Evolutionary conservation across 805 yeast species (phyloP), one percentile per base, ranked within the genome.

Genomic region (Hanseniaspora lachancei): DNA sequence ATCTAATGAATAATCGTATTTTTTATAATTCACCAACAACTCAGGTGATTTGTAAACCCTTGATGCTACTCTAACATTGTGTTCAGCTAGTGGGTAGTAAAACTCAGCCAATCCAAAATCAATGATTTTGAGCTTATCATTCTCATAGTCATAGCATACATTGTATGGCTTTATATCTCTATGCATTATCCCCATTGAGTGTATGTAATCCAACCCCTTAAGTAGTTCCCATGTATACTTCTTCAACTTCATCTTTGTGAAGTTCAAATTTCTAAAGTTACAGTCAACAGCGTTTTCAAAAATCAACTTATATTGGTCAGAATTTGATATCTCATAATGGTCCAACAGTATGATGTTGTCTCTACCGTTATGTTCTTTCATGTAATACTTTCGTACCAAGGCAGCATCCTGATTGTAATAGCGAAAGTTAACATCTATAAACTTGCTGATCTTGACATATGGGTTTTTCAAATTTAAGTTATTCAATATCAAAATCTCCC

Each of bases 71-170:
- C 97, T 77, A 21, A 89, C 96, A 64, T 89, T 89, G 64, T 86
- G 89, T 63, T 87, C 95, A 66, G 80, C 84, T 15, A 88, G 88
- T 24, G 87, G 81, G 66, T 89, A 96, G 65, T 89, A 89, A 66
- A 87, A 89, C 68, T 89, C 97, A 9, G 97, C 96, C 53, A 89
- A 72, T 8, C 97, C 97, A 96, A 96, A 89, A 69, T 89, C 97
- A 55, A 89, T 89, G 60, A 89, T 76, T 60, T 95, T 77, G 62
- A 89, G 71, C 64, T 78, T 80, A 68, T 72, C 80, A 59, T 75
- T 77, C 58, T 76, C 72, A 55, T 86, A 96, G 68, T 89, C 96
- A 62, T 89, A 89, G 96, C 89, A 89, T 60, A 89, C 86, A 68
- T 89, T 89, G 64, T 89, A 95, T 12, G 97, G 97, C 69, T 89